Base-by-base conservation (phyloP, 1,284 basidiomycete species). In the Ustilago curta region DNA sequence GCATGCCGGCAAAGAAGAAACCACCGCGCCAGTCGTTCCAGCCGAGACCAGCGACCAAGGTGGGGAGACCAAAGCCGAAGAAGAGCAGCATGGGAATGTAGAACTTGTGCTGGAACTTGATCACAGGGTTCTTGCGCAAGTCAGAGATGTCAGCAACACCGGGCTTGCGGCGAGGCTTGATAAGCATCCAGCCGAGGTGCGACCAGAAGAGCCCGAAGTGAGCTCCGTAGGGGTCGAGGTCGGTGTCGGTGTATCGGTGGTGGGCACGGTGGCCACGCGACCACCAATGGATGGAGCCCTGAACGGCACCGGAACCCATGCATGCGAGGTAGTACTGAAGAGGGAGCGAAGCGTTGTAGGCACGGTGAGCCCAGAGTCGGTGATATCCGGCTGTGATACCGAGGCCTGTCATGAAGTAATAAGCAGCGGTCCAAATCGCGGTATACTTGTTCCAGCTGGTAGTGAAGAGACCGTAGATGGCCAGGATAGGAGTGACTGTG, bases 231-330 rank as follows among this genome's bases (percentile, higher is more conserved):
- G 83, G 83, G 75, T 84, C 83, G 19, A 84, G 77, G 52, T 84
- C 82, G 52, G 83, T 84, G 77, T 84, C 83, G 57, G 83, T 84
- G 76, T 84, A 84, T 18, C 83, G 74, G 76, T 84, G 83, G 72
- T 84, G 83, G n/a, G 83, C 82, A 42, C 83, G 82, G 70, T 84
- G 83, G 25, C 83, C 83, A 42, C 83, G 83, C 14, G 83, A 68
- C 83, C 83, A 84, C 83, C 83, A 84, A 68, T 81, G 79, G 47
- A 83, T 83, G 32, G 82, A 83, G 55, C 83, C 83, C 61, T 84
- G 67, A 4, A 84, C 81, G 35, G 83, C 78, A 37, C 80, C 79
- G 32, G 81, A 81, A 31, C 83, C 83, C 78, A 81, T 81, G 63
- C 83, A 78, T 39, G 81, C 80, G 32, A 84, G 77, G 51, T 69